Base-by-base conservation (phyloP, 495 filamentous ascomycete species). In the Aspergillus ellipticus region DNA sequence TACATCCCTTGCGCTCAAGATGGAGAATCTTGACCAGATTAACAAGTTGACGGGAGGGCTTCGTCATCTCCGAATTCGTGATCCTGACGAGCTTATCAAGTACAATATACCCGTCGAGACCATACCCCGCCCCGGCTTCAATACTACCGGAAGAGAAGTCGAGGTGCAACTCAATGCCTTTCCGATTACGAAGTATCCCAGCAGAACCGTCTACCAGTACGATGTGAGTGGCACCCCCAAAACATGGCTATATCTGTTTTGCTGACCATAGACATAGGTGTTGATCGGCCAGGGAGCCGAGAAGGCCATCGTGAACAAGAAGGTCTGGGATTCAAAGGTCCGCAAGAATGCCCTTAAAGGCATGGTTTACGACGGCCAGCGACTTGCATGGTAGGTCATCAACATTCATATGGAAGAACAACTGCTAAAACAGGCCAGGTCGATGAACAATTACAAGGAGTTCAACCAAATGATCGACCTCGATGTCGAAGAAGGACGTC, bases 321-420 rank as follows among this genome's bases (percentile, higher is more conserved):
- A 87, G 63, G 75, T 89, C 37, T 97, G 92, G 91, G 68, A 82
- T 13, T 85, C 82, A 9, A 69, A 80, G 6, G 68, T 69, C 0
- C 73, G 90, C 17, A 78, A 87, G 66, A 50, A 63, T 0, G 66
- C 66, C 8, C 67, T 95, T 10, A 73, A 74, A 4, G 56, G 70
- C 22, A 89, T 85, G 70, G 79, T 98, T 49, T 90, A 82, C 56
- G 93, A 98, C 73, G 87, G 87, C 9, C 83, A 81, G 60, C 86
- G 85, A 66, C 71, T 96, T 15, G 89, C 86, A 11, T 96, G 90
- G 90, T 90, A 74, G 58, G 80, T 74, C 24, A 10, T 15, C 4
- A 24, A 8, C n/a, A 20, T 28, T 28, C 48, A 9, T 37, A 28
- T 43, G 8, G 13, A 17, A n/a, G 4, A 41, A 49, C 16, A 17